A percentile compares a stretch with the other conserved stretches of the same genome.
These are phyloP conservation scores for Lodderomyces pseudojiufengensis DNA, from an alignment of 1,139 yeast genomes.

Conservation along the genomic window DNA sequence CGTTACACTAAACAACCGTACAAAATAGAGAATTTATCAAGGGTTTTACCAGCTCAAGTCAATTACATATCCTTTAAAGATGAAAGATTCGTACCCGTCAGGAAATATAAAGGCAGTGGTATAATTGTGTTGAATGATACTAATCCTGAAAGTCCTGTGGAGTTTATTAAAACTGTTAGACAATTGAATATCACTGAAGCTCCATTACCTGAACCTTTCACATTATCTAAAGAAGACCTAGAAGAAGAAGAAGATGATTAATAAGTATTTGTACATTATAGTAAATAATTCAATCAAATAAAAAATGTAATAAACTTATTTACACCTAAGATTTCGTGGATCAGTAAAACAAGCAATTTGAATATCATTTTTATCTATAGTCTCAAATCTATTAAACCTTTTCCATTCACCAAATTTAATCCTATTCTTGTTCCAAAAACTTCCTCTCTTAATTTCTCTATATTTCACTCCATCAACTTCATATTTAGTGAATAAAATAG, in stretches of 20 bases:
- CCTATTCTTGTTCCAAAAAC: conserved; percentile 10
- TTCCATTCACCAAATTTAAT: conserved; percentile 20
- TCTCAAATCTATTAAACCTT: conserved; percentile 12
- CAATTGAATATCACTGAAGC: conserved; percentile 82
- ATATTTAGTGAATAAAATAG: conserved; percentile 15
- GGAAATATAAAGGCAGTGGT: conserved; percentile 71
- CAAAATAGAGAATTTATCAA: conserved; percentile 71
- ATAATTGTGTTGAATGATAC: conserved; percentile 76
- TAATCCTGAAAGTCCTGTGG: conserved; percentile 61
- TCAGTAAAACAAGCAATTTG: conserved; percentile 28
- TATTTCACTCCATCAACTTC: conserved; percentile 16
- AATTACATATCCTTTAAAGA: conserved; percentile 79
- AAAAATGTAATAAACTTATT: background rate
- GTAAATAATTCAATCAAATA: background rate
- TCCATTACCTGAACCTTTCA: conserved; percentile 86
- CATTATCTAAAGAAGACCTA: conserved; percentile 52
- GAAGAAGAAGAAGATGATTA: conserved; percentile 24
- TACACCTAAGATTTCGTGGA: conserved; percentile 15
- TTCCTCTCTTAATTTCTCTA: conserved; percentile 13
- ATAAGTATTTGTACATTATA: background rate
- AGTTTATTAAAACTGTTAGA: conserved; percentile 78
- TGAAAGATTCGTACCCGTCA: conserved; percentile 78
- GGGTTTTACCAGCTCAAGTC: conserved; percentile 90
- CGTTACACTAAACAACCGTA: conserved; percentile 59
- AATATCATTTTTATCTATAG: conserved; percentile 15